phyloP scores from a whole-genome alignment of 1,139 yeast genomes.

The Yamadazyma triangularis region DNA sequence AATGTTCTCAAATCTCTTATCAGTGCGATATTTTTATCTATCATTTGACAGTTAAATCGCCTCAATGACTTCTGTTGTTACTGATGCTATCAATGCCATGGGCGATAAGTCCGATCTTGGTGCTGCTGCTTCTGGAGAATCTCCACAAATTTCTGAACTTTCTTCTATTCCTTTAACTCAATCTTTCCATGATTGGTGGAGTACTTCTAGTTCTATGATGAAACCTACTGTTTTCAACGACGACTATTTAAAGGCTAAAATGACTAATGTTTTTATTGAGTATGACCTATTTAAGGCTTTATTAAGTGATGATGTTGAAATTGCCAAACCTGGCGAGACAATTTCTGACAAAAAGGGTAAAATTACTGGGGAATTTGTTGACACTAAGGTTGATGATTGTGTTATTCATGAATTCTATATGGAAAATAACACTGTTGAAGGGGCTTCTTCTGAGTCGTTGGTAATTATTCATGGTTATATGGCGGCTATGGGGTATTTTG shows the following conservation, averaged over 20 bases:
- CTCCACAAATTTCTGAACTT: neutral
- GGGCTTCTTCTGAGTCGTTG: conserved; percentile 14
- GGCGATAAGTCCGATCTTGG: conserved; percentile 7
- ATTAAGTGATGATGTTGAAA: conserved; percentile 25
- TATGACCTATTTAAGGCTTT: conserved; percentile 33
- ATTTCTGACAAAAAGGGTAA: conserved; percentile 5
- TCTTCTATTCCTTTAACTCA: conserved; percentile 16
- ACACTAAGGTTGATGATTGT: conserved; percentile 26
- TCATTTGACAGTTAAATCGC: too few species aligned
- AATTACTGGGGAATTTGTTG: conserved; percentile 23
- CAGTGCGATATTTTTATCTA: too few species aligned
- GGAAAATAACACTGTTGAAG: conserved; percentile 17
- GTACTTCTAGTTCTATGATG: conserved; percentile 22
- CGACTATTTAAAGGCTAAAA: conserved; percentile 17
- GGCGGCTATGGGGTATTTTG: conserved; percentile 45
- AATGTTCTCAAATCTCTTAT: too few species aligned
- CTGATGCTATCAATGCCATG: conserved; percentile 15
- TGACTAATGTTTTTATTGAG: conserved; percentile 26
- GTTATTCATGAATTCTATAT: conserved; percentile 37
- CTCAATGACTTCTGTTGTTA: conserved; percentile 10
- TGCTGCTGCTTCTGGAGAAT: neutral
- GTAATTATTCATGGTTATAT: conserved; percentile 43
- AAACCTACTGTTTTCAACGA: conserved; percentile 14
- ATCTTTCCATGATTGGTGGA: conserved; percentile 42
- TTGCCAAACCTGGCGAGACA: conserved; percentile 16